Evolutionary conservation across 192 early-diverging fungal genomes (phyloP).

Genomic region (Spinellus fusiger): DNA sequence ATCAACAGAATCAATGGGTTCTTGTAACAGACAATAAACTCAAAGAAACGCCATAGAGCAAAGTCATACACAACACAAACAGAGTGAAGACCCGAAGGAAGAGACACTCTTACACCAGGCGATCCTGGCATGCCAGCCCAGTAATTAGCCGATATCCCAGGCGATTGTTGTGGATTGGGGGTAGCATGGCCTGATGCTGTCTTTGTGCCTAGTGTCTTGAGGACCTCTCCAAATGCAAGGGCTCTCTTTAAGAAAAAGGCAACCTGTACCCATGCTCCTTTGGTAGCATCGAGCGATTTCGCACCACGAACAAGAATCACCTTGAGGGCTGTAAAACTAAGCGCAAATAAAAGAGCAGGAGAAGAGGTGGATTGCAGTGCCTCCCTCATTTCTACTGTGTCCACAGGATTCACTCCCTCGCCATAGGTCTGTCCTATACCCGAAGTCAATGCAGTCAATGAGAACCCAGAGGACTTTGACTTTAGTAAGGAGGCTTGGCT

Average conservation of each 20-base stretch:
- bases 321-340: conserved; percentile 47
- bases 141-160: neutral
- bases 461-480: conserved; percentile 14
- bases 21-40: conserved; percentile 43
- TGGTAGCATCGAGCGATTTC: conserved; percentile 33
- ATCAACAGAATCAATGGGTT: conserved; percentile 42
- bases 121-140: neutral
- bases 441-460: conserved; percentile 10
- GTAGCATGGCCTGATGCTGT: neutral
- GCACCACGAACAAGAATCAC: conserved; percentile 47
- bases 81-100: conserved; percentile 6
- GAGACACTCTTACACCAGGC: neutral
- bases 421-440: neutral
- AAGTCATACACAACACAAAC: conserved; percentile 26
- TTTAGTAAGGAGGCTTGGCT: conserved; percentile 17
- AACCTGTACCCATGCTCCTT: conserved; percentile 37
- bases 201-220: conserved; percentile 8
- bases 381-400: conserved; percentile 9
- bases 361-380: conserved; percentile 12
- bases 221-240: conserved; percentile 33
- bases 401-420: neutral
- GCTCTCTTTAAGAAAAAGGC: conserved; percentile 34
- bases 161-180: neutral
- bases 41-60: conserved; percentile 47
- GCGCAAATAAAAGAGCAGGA: conserved; percentile 28